Evolutionary conservation across 495 filamentous ascomycete species (phyloP).

Genomic region (Neurospora sp.): DNA sequence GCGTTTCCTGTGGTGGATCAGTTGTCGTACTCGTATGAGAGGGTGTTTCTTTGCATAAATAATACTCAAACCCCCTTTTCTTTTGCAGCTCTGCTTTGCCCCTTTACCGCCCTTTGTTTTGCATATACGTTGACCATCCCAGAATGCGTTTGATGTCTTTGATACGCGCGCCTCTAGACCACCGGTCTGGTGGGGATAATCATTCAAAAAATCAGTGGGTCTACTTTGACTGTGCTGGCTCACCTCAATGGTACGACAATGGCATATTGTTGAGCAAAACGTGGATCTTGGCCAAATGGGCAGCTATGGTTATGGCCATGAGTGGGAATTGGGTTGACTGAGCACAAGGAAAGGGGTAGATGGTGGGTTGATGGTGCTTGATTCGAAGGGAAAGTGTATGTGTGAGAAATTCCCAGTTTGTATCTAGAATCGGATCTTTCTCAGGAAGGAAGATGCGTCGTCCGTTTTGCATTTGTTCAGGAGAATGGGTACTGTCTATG

Average conservation of each 20-base stretch:
- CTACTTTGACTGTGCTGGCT: neutral
- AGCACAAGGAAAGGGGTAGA: neutral
- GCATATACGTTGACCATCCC: neutral
- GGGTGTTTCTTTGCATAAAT: conserved; percentile 17
- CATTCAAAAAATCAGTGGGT: neutral
- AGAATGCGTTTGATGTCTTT: neutral
- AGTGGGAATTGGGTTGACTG: neutral
- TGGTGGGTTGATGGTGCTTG: neutral
- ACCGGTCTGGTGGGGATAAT: neutral
- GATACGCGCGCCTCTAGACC: neutral
- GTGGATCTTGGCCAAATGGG: neutral
- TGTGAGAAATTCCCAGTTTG: neutral
- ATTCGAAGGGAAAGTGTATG: neutral
- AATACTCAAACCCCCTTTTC: conserved; percentile 8
- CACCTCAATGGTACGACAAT: neutral
- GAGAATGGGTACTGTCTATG: neutral
- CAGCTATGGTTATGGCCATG: neutral
- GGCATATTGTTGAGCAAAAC: neutral
- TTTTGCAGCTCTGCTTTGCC: neutral
- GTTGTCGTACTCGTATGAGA: conserved; percentile 6
- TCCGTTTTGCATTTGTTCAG: neutral
- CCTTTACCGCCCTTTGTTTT: neutral
- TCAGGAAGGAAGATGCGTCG: neutral
- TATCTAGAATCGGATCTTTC: neutral
- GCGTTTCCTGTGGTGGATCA: neutral